phyloP scores from a whole-genome alignment of 208 protist genomes.

The Leishmania major region DNA sequence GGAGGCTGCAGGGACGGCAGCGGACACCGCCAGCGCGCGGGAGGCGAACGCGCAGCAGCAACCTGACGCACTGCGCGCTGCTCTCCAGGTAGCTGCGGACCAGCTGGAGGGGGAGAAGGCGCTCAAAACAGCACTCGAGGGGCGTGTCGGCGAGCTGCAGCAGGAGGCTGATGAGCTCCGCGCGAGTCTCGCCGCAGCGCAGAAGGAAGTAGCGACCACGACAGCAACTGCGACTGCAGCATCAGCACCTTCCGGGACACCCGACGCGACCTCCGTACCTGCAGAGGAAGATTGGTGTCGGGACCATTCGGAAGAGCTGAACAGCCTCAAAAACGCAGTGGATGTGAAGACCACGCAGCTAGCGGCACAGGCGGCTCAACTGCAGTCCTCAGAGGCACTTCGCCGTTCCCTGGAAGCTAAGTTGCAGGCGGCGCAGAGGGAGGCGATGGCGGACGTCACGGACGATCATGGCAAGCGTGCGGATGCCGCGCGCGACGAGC shows the following conservation, averaged over 20 bases:
- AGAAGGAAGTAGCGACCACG: background rate
- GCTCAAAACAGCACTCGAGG: background rate
- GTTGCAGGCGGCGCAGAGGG: slow-evolving; percentile 14
- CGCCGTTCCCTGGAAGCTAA: slow-evolving; percentile 9
- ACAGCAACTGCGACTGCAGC: background rate
- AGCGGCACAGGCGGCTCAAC: slow-evolving; percentile 2
- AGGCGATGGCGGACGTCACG: background rate
- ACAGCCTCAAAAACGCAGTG: background rate
- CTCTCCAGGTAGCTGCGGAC: slow-evolving; percentile 4
- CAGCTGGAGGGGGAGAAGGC: slow-evolving; percentile 12
- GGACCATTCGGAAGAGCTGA: background rate
- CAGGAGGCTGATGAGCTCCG: background rate
- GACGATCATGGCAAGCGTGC: background rate
- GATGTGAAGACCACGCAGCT: background rate
- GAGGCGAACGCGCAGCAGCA: slow-evolving; percentile 2
- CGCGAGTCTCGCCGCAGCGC: background rate
- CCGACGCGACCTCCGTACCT: too few species aligned
- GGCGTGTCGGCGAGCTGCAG: slow-evolving; percentile 5
- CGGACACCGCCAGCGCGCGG: background rate
- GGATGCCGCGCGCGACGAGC: background rate
- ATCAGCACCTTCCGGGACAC: background rate
- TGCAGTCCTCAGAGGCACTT: slow-evolving; percentile 8
- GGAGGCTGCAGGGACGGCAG: background rate
- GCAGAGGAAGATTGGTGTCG: background rate
- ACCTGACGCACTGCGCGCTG: background rate